Percentiles rank a stretch among this genome's conserved stretches.
These are phyloP conservation scores for Reutealis trisperma DNA, from an alignment of 345 rosid genomes.

Conservation along the genomic window DNA sequence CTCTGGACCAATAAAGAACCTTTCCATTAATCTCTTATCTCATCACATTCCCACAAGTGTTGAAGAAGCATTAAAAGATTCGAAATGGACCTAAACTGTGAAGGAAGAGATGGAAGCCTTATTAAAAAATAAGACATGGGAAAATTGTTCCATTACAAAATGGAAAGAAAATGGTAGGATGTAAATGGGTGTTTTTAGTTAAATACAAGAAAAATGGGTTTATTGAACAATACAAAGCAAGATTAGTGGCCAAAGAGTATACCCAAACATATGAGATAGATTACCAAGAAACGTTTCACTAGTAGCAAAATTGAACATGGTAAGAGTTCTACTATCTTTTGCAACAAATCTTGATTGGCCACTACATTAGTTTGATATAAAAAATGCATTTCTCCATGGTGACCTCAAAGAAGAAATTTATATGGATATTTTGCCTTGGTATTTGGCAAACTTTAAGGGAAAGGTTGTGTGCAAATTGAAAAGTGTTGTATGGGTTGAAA, in stretches of 20 bases:
- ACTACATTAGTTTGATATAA: no score
- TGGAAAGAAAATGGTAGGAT: not conserved
- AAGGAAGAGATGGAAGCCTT: constrained; percentile 5
- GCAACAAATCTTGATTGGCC: no score
- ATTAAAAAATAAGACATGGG: constrained; percentile 1
- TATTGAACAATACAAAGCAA: not conserved
- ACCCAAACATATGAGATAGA: not conserved
- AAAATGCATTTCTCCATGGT: no score
- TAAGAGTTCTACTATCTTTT: constrained; percentile 3
- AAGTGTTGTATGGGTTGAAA: no score
- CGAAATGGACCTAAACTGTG: not conserved
- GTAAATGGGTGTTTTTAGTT: no score
- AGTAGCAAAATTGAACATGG: no score
- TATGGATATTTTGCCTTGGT: no score
- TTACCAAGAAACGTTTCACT: not conserved
- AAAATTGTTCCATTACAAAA: not conserved
- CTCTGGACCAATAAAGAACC: not conserved
- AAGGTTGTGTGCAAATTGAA: no score
- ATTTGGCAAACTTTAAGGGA: no score
- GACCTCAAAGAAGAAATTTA: no score
- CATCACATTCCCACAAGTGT: not conserved
- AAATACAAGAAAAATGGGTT: not conserved
- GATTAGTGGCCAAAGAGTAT: not conserved
- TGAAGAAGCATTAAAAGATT: not conserved
- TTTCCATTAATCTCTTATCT: not conserved